Evolutionary conservation across 164 flowering plant species (phyloP), one percentile per base, ranked within the genome.

Genomic region (Protea cynaroides): DNA sequence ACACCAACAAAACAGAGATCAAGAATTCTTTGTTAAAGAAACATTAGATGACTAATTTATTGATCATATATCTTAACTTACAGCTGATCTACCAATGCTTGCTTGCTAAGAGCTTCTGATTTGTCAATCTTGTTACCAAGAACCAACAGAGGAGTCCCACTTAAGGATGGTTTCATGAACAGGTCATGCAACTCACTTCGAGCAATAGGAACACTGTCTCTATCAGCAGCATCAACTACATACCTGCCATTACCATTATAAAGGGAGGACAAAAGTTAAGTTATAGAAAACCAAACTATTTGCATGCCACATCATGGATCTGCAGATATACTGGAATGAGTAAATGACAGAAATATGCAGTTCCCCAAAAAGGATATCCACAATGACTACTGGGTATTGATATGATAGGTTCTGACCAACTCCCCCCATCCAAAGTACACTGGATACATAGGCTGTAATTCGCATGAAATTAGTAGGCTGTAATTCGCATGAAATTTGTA

Each of bases 201-300:
- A 34, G 98, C 69, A 65, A 92, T 85, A 3, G 96, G 89, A 46
- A 92, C 79, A 57, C 95, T 77, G 61, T 88, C 98, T 70, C 96
- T 74, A 74, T 92, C 98, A 61, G 98, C 98, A 69, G 92, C 92
- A 80, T 92, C 98, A 44, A 90, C 91, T 15, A 92, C 96, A 75
- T 86, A 92, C 53, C 98, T 89, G 87, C 68, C 61, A 25, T 66
- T 36, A 51, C 58, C 10, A 62, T 8, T 29, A 23, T 8, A 12
- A 36, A 1, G 9, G 2, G 46, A 12, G 46, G 46, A 40, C 46
- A 40, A 40, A 40, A 40, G 14, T 6, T 40, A 40, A 40, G 46
- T 40, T 6, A 40, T 5, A 52, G 2, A 52, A 52, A 52, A 11
- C 15, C 2, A 29, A 29, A 29, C 5, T 29, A 29, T 29, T 29